Evolutionary conservation across 768 basidiomycete genomes (phyloP).

Genomic region (Suillus spraguei): DNA sequence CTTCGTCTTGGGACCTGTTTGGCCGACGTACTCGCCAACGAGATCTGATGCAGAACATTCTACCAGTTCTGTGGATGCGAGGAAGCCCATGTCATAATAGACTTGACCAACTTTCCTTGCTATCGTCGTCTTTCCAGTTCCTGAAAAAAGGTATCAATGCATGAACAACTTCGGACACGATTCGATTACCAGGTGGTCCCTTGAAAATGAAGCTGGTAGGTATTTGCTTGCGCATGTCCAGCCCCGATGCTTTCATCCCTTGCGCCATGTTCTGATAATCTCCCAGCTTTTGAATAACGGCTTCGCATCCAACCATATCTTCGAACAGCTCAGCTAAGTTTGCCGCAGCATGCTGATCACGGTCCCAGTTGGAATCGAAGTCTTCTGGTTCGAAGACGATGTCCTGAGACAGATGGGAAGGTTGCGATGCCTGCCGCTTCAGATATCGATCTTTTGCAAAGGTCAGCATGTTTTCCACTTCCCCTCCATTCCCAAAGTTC

Average conservation of each 20-base stretch:
- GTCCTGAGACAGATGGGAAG: slow-evolving; percentile 20
- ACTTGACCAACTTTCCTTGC: slow-evolving; percentile 66
- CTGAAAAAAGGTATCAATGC: slow-evolving; percentile 30
- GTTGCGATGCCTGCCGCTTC: slow-evolving; percentile 35
- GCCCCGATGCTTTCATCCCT: slow-evolving; percentile 40
- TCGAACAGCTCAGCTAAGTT: slow-evolving; percentile 61
- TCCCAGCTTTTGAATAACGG: slow-evolving; percentile 50
- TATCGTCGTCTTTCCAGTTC: slow-evolving; percentile 65
- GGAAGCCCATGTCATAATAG: slow-evolving; percentile 64
- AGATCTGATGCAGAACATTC: slow-evolving; percentile 75
- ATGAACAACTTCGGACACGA: neutral
- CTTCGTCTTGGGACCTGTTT: slow-evolving; percentile 69
- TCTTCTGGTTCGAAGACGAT: slow-evolving; percentile 47
- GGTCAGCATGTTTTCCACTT: slow-evolving; percentile 61
- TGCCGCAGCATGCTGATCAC: slow-evolving; percentile 44
- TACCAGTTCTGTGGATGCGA: slow-evolving; percentile 50
- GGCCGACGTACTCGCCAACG: slow-evolving; percentile 70
- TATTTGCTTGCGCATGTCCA: slow-evolving; percentile 52
- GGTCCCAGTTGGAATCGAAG: slow-evolving; percentile 63
- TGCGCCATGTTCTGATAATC: slow-evolving; percentile 54
- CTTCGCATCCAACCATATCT: slow-evolving; percentile 63
- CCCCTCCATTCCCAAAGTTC: slow-evolving; percentile 69
- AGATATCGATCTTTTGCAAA: slow-evolving; percentile 53
- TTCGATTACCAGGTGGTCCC: slow-evolving; percentile 62
- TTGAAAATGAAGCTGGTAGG: slow-evolving; percentile 71